Evolutionary conservation across 2,329 filamentous ascomycete species (phyloP), one percentile per base, ranked within the genome.

Genomic region (Penicillium paneum): DNA sequence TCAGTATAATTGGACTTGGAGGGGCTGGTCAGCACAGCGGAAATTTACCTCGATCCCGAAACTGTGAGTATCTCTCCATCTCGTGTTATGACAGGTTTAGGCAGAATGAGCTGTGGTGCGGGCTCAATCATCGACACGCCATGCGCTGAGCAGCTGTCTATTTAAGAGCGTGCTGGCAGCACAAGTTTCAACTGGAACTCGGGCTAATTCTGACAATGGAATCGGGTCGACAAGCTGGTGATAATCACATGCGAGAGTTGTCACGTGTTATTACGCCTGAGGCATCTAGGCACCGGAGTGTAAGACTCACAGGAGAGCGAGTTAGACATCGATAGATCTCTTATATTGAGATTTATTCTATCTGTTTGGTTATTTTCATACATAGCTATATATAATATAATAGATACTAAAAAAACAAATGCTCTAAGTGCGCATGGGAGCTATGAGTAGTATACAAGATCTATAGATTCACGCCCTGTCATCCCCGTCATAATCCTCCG

Each of bases 21-120:
- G 34, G 49, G 39, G 49, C 13, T 34, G 31, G 13, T 32, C 28
- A 40, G 50, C 57, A 70, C 61, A 31, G 24, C 11, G 34, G 19
- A 28, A 26, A 29, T 19, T 42, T 78, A 90, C 91, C 91, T 84
- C 88, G 85, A 75, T 97, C 92, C 66, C 92, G 87, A 69, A 90
- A 97, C 72, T 96, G 91, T 54, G 90, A 93, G 73, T 90, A 97
- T 74, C 95, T 96, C 79, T 97, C 92, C 92, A 97, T 97, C 50
- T 50, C 12, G 11, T 26, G 26, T 32, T 21, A 15, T 46, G 24
- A 34, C 19, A 10, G 15, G 11, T 43, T 4, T 40, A 6, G 8
- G 19, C 38, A 19, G 29, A 49, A 42, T 49, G 36, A 32, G 39
- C 39, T 40, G n/a, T 48, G 4, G 4, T 32, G 32, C 8, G 28